Evolutionary conservation across 139 green algal genomes (phyloP).

Genomic region (Chlorella sp.): DNA sequence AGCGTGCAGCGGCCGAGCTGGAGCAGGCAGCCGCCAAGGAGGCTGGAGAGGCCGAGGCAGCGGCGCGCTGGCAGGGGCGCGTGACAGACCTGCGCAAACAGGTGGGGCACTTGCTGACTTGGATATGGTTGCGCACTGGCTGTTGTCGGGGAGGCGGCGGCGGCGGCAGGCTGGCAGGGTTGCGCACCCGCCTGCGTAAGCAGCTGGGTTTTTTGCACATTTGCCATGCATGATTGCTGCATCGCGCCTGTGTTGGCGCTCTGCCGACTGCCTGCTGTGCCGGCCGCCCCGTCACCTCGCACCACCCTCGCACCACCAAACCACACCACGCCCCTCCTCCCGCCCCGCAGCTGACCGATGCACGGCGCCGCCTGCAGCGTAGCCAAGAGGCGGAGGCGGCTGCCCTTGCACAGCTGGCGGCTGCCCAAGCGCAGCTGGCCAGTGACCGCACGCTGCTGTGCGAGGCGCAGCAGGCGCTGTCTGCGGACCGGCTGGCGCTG

Average conservation of each 20-base stretch:
- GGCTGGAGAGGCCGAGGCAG: background rate
- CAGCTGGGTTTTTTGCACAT: no score
- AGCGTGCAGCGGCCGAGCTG: background rate
- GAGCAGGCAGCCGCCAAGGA: background rate
- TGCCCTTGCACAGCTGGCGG: background rate
- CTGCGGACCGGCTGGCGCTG: constrained; percentile 7
- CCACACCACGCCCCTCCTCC: no score
- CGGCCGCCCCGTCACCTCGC: background rate
- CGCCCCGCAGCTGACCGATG: constrained; percentile 10
- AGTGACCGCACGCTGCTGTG: background rate
- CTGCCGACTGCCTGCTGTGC: background rate
- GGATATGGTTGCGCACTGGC: no score
- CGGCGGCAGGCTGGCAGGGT: background rate
- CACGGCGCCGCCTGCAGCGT: background rate
- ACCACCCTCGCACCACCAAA: background rate
- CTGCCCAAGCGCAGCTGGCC: background rate
- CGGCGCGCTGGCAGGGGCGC: constrained; percentile 4
- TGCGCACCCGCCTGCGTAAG: background rate
- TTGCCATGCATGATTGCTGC: background rate
- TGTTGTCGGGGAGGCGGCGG: no score
- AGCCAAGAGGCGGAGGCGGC: background rate
- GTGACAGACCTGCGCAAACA: constrained; percentile 14
- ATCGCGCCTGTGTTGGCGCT: background rate
- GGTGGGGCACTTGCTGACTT: no score
- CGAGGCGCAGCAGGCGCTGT: background rate